A percentile compares a stretch with the other conserved stretches of the same genome.
These are phyloP conservation scores for Rhexocercosporidium sp. DNA, from an alignment of 2,329 filamentous ascomycete species.

Conservation along the genomic window DNA sequence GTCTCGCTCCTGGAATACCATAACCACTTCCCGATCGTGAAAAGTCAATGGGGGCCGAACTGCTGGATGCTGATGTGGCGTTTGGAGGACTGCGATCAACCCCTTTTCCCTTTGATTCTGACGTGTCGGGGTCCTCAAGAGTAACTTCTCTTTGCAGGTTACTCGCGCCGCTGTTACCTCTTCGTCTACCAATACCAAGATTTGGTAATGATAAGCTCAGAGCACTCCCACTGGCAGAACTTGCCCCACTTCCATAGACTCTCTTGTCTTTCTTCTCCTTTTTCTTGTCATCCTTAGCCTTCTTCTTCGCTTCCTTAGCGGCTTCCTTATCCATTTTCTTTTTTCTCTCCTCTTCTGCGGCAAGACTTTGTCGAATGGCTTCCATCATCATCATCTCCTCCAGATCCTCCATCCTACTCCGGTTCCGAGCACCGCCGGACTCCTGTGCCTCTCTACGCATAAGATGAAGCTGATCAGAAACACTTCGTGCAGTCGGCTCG, in stretches of 20 bases:
- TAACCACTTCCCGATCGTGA: constrained; percentile 25
- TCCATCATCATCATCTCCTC: constrained; percentile 99
- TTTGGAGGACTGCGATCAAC: constrained; percentile 58
- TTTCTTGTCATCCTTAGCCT: constrained; percentile 84
- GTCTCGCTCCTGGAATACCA: constrained; percentile 32
- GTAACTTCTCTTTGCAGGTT: constrained; percentile 63
- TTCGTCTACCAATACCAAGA: constrained; percentile 52
- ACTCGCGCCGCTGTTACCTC: constrained; percentile 64
- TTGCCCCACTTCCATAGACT: constrained; percentile 49
- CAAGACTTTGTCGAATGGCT: constrained; percentile 88
- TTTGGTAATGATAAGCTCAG: constrained; percentile 60
- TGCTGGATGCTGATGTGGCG: constrained; percentile 6
- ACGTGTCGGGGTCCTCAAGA: constrained; percentile 48
- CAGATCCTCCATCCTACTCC: constrained; percentile 79
- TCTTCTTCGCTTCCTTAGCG: constrained; percentile 82
- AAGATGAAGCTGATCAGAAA: constrained; percentile 36
- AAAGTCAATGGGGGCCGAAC: constrained; percentile 33
- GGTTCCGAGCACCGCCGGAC: constrained; percentile 40
- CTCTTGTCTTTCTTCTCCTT: constrained; percentile 60
- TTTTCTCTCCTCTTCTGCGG: constrained; percentile 90
- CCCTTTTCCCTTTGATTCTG: constrained; percentile 67
- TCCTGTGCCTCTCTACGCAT: constrained; percentile 40
- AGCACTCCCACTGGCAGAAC: constrained; percentile 66
- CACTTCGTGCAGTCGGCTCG: constrained; percentile 33
- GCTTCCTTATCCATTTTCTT: constrained; percentile 82